Evolutionary conservation across 2,329 filamentous ascomycete genomes (phyloP).

Genomic region (Aspergillus transmontanensis): DNA sequence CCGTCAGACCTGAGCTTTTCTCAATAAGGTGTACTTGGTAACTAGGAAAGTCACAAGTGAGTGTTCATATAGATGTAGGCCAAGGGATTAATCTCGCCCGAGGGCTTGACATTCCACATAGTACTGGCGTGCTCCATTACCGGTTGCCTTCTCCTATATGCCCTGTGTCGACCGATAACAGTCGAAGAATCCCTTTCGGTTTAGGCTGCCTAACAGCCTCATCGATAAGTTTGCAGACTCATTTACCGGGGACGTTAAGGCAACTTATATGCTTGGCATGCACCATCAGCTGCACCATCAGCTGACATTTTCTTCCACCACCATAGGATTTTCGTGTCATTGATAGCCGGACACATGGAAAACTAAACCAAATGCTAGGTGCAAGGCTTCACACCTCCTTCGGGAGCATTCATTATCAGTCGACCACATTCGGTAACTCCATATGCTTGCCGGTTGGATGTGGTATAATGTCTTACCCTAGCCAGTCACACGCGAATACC

Average conservation of each 20-base stretch:
- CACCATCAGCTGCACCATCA: neutral
- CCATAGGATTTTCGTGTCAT: neutral
- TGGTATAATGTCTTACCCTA: neutral
- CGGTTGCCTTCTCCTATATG: neutral
- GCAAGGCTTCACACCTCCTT: too few relatives aligned
- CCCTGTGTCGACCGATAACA: neutral
- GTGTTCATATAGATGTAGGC: neutral
- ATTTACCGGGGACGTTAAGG: neutral
- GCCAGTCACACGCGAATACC: neutral
- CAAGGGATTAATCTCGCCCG: neutral
- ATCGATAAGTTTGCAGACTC: neutral
- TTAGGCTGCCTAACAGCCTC: neutral
- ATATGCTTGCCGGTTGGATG: neutral
- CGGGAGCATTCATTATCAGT: neutral
- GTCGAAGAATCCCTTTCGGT: neutral
- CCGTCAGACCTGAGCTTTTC: neutral
- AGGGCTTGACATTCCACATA: neutral
- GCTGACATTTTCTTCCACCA: neutral
- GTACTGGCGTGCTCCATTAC: neutral
- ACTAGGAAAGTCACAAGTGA: too few relatives aligned
- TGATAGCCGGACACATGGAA: too few relatives aligned
- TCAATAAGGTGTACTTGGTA: too few relatives aligned
- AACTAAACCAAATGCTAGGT: too few relatives aligned
- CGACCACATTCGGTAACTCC: neutral
- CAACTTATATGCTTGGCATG: neutral